A percentile compares a stretch with the other conserved stretches of the same genome.
phyloP scores from a whole-genome alignment of 164 flowering plant genomes.

The Cinnamomum micranthum region DNA sequence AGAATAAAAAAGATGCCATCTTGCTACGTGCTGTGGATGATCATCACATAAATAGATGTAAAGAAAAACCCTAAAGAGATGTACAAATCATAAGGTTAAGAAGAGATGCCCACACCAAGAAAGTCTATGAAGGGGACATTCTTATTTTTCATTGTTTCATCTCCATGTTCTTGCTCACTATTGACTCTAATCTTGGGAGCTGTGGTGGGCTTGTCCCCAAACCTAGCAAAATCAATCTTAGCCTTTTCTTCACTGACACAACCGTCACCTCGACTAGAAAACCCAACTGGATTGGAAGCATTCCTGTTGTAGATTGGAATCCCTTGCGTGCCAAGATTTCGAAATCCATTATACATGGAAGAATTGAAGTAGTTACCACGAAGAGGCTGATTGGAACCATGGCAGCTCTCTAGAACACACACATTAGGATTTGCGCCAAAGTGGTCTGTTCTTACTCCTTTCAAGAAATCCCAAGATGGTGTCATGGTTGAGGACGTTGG shows the following conservation, averaged over 20 bases:
- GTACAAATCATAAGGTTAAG: constrained; percentile 12
- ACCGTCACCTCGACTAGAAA: constrained; percentile 13
- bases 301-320: constrained; percentile 22
- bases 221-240: constrained; percentile 18
- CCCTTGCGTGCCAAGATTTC: constrained; percentile 10
- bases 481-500: constrained; percentile 9
- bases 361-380: constrained; percentile 15
- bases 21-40: no score
- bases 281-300: constrained; percentile 22
- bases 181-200: constrained; percentile 13
- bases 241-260: constrained; percentile 7
- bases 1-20: no score
- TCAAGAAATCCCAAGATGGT: constrained; percentile 14
- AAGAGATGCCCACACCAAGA: constrained; percentile 72
- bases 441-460: constrained; percentile 18
- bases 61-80: neutral
- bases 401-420: constrained; percentile 22
- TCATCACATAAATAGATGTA: no score
- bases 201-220: constrained; percentile 18
- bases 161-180: constrained; percentile 24
- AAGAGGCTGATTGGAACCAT: constrained; percentile 13
- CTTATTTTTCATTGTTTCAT: constrained; percentile 29
- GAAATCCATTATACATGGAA: constrained; percentile 19
- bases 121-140: constrained; percentile 70
- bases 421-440: constrained; percentile 15